Conservation (phyloP, 805 yeast genomes). For the Limtongia smithiae region DNA sequence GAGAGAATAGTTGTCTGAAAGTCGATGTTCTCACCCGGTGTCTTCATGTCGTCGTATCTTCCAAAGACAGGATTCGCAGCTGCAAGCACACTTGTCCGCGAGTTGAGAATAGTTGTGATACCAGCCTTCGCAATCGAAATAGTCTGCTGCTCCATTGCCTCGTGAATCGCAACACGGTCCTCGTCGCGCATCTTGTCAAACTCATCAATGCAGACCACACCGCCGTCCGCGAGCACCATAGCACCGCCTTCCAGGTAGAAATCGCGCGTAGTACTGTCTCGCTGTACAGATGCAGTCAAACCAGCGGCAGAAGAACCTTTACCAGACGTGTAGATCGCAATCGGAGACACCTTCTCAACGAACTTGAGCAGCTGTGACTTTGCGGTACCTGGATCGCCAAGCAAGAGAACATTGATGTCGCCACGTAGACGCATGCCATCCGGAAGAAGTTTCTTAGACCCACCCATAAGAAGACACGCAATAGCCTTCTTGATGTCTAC, state of each 20-base stretch:
- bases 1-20: conserved; percentile 96
- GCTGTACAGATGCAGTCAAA: conserved; percentile 94
- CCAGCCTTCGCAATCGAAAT: conserved; percentile 99
- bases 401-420: conserved; percentile 84
- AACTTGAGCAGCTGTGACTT: conserved; percentile 93
- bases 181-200: conserved; percentile 99
- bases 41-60: conserved; percentile 89
- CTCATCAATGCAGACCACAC: conserved; percentile 98
- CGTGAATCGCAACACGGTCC: conserved; percentile 97
- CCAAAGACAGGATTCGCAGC: conserved; percentile 99
- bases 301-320: conserved; percentile 99
- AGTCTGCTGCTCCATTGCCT: conserved; percentile 99
- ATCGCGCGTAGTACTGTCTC: conserved; percentile 83
- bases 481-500: conserved; percentile 90
- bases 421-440: conserved; percentile 97
- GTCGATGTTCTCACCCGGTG: conserved; percentile 97
- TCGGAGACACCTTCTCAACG: conserved; percentile 92
- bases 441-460: conserved; percentile 85
- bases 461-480: conserved; percentile 88
- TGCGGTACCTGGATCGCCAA: conserved; percentile 99
- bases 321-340: conserved; percentile 95
- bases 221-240: conserved; percentile 99
- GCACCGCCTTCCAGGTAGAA: conserved; percentile 99
- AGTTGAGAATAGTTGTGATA: conserved; percentile 91
- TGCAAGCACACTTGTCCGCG: conserved; percentile 93